Percentiles rank a stretch among this genome's conserved stretches.
phyloP scores from a whole-genome alignment of 371 early-diverging fungal genomes.

The Mortierella sp. region DNA sequence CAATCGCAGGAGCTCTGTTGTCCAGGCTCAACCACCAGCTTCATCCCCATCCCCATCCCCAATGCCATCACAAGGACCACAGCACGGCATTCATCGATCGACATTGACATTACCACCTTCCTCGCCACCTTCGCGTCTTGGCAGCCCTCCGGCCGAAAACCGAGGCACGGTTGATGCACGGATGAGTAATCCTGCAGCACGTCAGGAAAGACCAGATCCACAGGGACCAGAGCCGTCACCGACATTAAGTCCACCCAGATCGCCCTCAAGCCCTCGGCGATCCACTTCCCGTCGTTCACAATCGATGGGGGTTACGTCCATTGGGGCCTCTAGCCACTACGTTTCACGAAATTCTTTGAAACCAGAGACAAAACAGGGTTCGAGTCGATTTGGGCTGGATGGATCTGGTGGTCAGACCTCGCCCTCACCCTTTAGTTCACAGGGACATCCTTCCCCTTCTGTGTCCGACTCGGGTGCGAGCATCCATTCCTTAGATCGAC shows the following conservation, averaged over 20 bases:
- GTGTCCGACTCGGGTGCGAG: constrained; percentile 22
- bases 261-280: constrained; percentile 23
- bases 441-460: constrained; percentile 9
- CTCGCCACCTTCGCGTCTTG: constrained; percentile 6
- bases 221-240: constrained; percentile 16
- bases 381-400: constrained; percentile 11
- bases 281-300: constrained; percentile 10
- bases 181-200: too few relatives aligned
- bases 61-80: not conserved
- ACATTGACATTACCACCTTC: constrained; percentile 16
- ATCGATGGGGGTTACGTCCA: not conserved
- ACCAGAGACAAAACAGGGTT: constrained; percentile 4
- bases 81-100: constrained; percentile 2
- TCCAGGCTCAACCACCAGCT: not conserved
- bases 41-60: too few relatives aligned
- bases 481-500: constrained; percentile 14
- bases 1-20: constrained; percentile 23
- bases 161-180: too few relatives aligned
- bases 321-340: not conserved
- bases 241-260: constrained; percentile 14
- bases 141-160: too few relatives aligned
- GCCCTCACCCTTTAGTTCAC: not conserved
- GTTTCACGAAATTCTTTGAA: constrained; percentile 5
- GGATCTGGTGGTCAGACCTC: constrained; percentile 4
- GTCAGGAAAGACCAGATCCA: too few relatives aligned